Conservation (phyloP, 805 yeast genomes). For the Clavispora santaluciae region DNA sequence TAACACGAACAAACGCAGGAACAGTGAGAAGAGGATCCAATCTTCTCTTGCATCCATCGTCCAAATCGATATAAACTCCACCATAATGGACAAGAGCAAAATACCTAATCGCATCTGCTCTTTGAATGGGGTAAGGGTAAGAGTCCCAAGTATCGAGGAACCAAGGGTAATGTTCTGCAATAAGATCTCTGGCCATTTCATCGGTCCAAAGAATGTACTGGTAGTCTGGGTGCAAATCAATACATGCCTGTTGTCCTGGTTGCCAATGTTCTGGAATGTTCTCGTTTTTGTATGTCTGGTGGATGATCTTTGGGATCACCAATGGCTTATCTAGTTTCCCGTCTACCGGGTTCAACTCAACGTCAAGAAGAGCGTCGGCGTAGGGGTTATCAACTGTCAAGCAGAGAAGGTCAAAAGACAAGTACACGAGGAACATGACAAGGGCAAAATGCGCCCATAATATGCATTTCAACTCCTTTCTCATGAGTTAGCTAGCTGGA, state of each 20-base stretch:
- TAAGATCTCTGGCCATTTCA: slow-evolving; percentile 72
- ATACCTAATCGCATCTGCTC: slow-evolving; percentile 90
- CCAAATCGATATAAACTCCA: slow-evolving; percentile 86
- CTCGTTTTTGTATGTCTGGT: slow-evolving; percentile 82
- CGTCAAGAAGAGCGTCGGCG: slow-evolving; percentile 56
- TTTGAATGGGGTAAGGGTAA: slow-evolving; percentile 75
- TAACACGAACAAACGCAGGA: slow-evolving; percentile 84
- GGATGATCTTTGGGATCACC: slow-evolving; percentile 83
- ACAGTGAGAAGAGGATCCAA: slow-evolving; percentile 77
- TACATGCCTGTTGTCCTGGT: slow-evolving; percentile 70
- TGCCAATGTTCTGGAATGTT: slow-evolving; percentile 80
- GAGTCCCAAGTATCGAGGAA: slow-evolving; percentile 72
- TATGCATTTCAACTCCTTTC: slow-evolving; percentile 59
- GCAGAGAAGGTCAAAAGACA: slow-evolving; percentile 67
- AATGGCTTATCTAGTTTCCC: slow-evolving; percentile 43
- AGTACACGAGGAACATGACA: slow-evolving; percentile 51
- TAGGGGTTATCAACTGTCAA: slow-evolving; percentile 68
- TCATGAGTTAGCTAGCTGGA: slow-evolving; percentile 35
- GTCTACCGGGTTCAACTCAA: slow-evolving; percentile 55
- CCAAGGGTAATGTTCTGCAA: slow-evolving; percentile 80
- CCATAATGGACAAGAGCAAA: slow-evolving; percentile 81
- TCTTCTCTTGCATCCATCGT: slow-evolving; percentile 77
- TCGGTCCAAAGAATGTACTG: slow-evolving; percentile 91
- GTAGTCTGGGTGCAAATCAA: slow-evolving; percentile 80
- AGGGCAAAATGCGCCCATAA: slow-evolving; percentile 56